phyloP scores from a whole-genome alignment of 306 rosid species.

The Vigna trinervia region DNA sequence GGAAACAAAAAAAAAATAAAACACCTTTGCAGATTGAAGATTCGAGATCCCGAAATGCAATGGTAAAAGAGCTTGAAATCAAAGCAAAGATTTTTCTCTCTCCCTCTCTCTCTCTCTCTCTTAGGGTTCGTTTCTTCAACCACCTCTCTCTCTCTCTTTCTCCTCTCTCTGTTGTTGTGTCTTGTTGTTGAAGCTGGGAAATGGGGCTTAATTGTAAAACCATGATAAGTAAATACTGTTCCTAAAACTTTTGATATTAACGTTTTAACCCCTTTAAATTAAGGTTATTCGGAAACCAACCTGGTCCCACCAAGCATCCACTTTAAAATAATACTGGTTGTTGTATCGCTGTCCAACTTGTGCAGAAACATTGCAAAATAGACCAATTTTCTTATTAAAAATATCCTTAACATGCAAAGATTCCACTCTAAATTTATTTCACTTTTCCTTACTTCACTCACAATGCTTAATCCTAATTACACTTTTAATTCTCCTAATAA shows the following conservation, averaged over 20 bases:
- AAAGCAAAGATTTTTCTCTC: constrained; percentile 37
- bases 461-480: too few species aligned
- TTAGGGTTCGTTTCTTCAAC: constrained; percentile 66
- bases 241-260: constrained; percentile 7
- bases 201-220: constrained; percentile 46
- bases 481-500: neutral
- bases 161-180: constrained; percentile 46
- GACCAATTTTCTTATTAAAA: neutral
- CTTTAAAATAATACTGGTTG: constrained; percentile 3
- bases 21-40: constrained; percentile 61
- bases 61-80: constrained; percentile 55
- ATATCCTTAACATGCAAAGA: constrained; percentile 6
- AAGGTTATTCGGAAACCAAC: neutral
- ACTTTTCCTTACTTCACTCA: constrained; percentile 7
- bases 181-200: constrained; percentile 55
- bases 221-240: constrained; percentile 40
- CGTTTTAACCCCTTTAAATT: constrained; percentile 42
- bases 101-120: constrained; percentile 35
- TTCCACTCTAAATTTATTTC: neutral
- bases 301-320: neutral
- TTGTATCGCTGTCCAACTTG: constrained; percentile 37
- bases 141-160: constrained; percentile 38
- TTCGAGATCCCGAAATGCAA: constrained; percentile 75
- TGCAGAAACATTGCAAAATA: neutral
- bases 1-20: neutral